These are phyloP conservation scores for Colletotrichum salicis DNA, from an alignment of 2,329 filamentous ascomycete genomes.

Conservation along the genomic window DNA sequence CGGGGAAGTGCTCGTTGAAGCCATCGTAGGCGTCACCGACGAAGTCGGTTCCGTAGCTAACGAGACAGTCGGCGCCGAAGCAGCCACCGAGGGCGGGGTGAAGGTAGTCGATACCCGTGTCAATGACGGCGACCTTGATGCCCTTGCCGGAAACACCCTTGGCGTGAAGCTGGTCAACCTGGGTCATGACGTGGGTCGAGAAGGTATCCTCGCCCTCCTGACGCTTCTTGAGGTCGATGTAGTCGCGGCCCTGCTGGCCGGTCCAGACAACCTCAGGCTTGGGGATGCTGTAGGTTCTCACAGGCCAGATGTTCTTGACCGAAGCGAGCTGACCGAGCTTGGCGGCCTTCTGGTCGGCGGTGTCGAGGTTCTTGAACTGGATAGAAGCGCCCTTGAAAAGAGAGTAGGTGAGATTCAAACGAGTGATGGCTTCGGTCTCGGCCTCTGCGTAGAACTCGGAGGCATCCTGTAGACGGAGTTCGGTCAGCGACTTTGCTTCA, in stretches of 20 bases:
- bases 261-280: constrained; percentile 57
- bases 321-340: constrained; percentile 54
- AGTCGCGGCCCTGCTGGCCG: constrained; percentile 45
- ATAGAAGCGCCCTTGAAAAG: constrained; percentile 67
- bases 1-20: constrained; percentile 53
- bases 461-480: constrained; percentile 49
- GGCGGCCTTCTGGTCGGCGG: constrained; percentile 53
- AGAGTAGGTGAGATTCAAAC: constrained; percentile 60
- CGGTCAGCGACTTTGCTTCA: neutral
- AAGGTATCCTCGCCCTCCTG: constrained; percentile 45
- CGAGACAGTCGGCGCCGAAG: constrained; percentile 68
- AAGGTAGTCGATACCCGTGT: constrained; percentile 69
- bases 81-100: constrained; percentile 73
- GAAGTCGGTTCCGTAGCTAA: constrained; percentile 67
- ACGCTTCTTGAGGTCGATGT: constrained; percentile 44
- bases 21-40: constrained; percentile 64
- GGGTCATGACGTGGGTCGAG: constrained; percentile 65
- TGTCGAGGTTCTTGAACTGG: constrained; percentile 59
- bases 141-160: constrained; percentile 61
- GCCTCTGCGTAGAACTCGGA: constrained; percentile 52
- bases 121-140: constrained; percentile 64
- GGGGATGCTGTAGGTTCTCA: constrained; percentile 57
- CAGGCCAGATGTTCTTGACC: constrained; percentile 62
- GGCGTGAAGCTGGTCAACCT: constrained; percentile 63
- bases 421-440: constrained; percentile 53